Evolutionary conservation across 2,329 filamentous ascomycete species (phyloP), one percentile per base, ranked within the genome.

Genomic region (Whalleya microplaca): DNA sequence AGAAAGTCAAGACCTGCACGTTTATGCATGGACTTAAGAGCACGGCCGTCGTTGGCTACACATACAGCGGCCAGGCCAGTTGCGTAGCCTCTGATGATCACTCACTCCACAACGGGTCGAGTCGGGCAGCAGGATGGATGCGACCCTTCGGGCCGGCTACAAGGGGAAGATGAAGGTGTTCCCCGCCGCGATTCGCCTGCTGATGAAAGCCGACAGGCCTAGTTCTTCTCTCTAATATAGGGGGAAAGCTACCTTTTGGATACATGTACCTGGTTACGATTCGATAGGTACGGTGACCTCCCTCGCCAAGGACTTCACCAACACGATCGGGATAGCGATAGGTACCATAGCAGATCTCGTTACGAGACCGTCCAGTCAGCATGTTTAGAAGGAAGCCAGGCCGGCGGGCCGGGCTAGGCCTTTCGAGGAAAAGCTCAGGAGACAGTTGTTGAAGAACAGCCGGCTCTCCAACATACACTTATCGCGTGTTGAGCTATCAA

Each of bases 381-480:
- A 46, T 46, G 18, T 32, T 6, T 4, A n/a, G 44, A 29, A 21
- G 21, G 6, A 21, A n/a, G 12, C 7, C 21, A 46, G 21, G n/a
- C 12, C n/a, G 21, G 16, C 21, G 21, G 29, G 21, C 21, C 3
- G 32, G 32, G 14, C 14, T 16, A 16, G 32, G 14, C 32, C 32
- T 37, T 37, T 37, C 32, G 9, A 27, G n/a, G 27, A 12, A 37
- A 37, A 3, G 14, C 32, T 3, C 32, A 12, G 32, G 10, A 6
- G 14, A 16, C 14, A 14, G 3, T 58, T 44, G 51, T 46, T 56
- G 37, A 63, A 58, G 55, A 61, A 63, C 43, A 54, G 47, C 54
- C 44, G 54, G 57, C 32, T 42, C 52, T 47, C 37, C 51, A 55
- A 58, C 21, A 52, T 62, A 57, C 60, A 57, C 58, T 56, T 60